Conservation (phyloP, 2,329 filamentous ascomycete species). For the Rutstroemia sydowiana region DNA sequence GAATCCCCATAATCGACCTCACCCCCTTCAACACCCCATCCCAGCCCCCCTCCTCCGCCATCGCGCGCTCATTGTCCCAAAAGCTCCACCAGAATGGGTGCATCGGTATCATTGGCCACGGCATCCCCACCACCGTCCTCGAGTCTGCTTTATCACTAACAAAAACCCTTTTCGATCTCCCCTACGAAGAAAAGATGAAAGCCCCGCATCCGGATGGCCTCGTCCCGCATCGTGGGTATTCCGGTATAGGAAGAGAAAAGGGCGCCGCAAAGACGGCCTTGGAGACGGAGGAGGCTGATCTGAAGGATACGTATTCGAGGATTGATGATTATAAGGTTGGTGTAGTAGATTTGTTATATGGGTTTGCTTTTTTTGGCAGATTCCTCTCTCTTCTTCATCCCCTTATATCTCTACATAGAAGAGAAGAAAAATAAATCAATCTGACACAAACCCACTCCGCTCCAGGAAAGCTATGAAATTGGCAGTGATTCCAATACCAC, state of each 20-base stretch:
- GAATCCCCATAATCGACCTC: no score
- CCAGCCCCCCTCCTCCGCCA: no score
- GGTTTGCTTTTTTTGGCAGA: neutral
- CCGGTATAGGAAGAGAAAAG: slow-evolving; percentile 46
- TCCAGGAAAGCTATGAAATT: slow-evolving; percentile 44
- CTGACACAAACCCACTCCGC: neutral
- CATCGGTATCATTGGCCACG: no score
- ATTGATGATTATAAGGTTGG: neutral
- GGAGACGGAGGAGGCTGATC: slow-evolving; percentile 34
- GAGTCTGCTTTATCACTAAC: no score
- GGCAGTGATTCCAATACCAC: slow-evolving; percentile 38
- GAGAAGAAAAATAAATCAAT: neutral
- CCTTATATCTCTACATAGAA: no score
- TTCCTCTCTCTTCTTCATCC: no score
- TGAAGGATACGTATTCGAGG: slow-evolving; percentile 24
- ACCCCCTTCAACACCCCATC: no score
- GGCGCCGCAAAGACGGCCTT: slow-evolving; percentile 37
- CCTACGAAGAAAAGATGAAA: slow-evolving; percentile 38
- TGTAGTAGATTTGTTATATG: neutral
- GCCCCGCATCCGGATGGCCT: slow-evolving; percentile 42
- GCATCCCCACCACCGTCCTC: no score
- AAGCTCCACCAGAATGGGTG: no score
- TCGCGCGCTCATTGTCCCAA: no score
- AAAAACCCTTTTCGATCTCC: slow-evolving; percentile 35
- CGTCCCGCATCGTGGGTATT: slow-evolving; percentile 45